A percentile compares a stretch with the other conserved stretches of the same genome.
phyloP scores from a whole-genome alignment of 192 early-diverging fungal species.

The Coemansia pectinata region DNA sequence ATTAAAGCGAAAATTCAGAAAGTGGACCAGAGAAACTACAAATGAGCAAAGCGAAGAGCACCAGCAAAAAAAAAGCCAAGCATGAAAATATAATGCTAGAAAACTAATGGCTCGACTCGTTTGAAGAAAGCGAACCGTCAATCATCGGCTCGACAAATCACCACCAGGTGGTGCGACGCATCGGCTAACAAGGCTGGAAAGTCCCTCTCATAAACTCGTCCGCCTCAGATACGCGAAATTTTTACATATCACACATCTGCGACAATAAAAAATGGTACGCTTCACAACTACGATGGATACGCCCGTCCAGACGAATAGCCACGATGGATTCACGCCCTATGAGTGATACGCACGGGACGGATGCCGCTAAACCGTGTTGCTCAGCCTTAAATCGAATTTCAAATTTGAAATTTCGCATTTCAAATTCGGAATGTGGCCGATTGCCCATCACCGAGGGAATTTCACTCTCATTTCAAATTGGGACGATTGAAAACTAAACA shows the following conservation, averaged over 20 bases:
- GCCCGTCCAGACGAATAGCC: not conserved
- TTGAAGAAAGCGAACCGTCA: not conserved
- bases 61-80: not conserved
- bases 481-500: not conserved
- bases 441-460: not conserved
- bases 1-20: not conserved
- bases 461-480: not conserved
- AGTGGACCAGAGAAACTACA: not conserved
- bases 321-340: not conserved
- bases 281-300: constrained; percentile 7
- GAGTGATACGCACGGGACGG: not conserved
- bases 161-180: not conserved
- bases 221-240: constrained; percentile 5
- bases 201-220: constrained; percentile 1
- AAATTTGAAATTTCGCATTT: not conserved
- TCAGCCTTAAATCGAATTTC: not conserved
- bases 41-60: not conserved
- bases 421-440: not conserved
- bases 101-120: not conserved
- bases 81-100: not conserved
- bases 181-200: not conserved
- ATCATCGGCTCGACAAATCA: not conserved
- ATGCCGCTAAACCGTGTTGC: not conserved
- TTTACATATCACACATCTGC: constrained; percentile 10
- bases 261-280: constrained; percentile 17